Evolutionary conservation across 441 rosid genomes (phyloP).

Genomic region (Macaranga tanarius): DNA sequence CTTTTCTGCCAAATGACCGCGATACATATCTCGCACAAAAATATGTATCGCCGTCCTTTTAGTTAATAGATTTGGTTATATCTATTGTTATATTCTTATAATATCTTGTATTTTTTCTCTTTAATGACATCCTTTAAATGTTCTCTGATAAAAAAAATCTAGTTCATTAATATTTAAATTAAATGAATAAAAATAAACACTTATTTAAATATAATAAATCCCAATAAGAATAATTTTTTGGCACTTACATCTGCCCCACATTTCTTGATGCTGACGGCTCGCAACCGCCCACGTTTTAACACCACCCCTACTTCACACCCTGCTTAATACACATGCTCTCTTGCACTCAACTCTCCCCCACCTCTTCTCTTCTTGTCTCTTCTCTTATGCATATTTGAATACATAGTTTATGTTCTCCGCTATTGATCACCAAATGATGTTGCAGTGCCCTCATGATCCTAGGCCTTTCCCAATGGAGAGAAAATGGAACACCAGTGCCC

Average conservation of each 20-base stretch:
- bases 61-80: too few species aligned
- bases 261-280: constrained; percentile 47
- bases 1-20: too few species aligned
- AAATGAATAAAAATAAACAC: too few species aligned
- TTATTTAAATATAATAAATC: too few species aligned
- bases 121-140: too few species aligned
- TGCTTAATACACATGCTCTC: constrained; percentile 18
- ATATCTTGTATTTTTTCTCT: too few species aligned
- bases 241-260: constrained; percentile 1
- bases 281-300: constrained; percentile 53
- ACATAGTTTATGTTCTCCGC: constrained; percentile 22
- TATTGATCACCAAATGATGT: constrained; percentile 20
- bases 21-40: too few species aligned
- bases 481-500: constrained; percentile 35
- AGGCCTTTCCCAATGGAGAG: constrained; percentile 23
- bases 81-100: too few species aligned
- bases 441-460: constrained; percentile 18
- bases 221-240: not conserved
- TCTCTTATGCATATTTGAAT: too few species aligned
- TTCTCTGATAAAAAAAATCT: too few species aligned
- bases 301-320: constrained; percentile 1
- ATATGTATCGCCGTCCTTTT: too few species aligned
- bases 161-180: too few species aligned
- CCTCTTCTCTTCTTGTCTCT: not conserved
- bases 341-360: constrained; percentile 11